Conservation (phyloP, 2,329 filamentous ascomycete genomes). For the Fusarium torreyae region DNA sequence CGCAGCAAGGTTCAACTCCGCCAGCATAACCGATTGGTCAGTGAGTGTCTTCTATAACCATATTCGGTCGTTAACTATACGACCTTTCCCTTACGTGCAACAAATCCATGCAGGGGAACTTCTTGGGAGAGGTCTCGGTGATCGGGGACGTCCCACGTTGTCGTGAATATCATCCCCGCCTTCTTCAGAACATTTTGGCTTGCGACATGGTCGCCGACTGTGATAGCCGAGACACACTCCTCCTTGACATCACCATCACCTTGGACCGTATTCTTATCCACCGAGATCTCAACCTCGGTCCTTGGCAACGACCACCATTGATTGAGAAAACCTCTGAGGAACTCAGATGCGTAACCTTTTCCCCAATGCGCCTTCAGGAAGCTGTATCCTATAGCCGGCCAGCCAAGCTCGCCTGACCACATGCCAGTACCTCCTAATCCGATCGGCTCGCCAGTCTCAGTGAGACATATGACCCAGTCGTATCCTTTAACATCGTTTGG, state of each 20-base stretch:
- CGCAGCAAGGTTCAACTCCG: slow-evolving; percentile 1
- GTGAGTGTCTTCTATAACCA: neutral
- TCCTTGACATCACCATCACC: slow-evolving; percentile 50
- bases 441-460: slow-evolving; percentile 65
- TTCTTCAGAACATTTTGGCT: slow-evolving; percentile 73
- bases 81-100: slow-evolving; percentile 24
- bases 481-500: slow-evolving; percentile 67
- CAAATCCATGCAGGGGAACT: slow-evolving; percentile 48
- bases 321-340: slow-evolving; percentile 62
- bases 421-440: slow-evolving; percentile 64
- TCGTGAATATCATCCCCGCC: slow-evolving; percentile 66
- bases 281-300: slow-evolving; percentile 60
- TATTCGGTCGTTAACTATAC: slow-evolving; percentile 17
- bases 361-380: slow-evolving; percentile 69
- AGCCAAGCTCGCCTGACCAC: slow-evolving; percentile 59
- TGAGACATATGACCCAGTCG: slow-evolving; percentile 69
- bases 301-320: slow-evolving; percentile 67
- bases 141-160: slow-evolving; percentile 56
- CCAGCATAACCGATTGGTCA: slow-evolving; percentile 27
- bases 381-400: slow-evolving; percentile 74
- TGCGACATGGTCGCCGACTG: slow-evolving; percentile 63
- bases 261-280: slow-evolving; percentile 58
- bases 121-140: slow-evolving; percentile 27
- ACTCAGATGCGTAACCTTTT: slow-evolving; percentile 70
- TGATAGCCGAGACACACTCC: slow-evolving; percentile 64